A percentile compares a stretch with the other conserved stretches of the same genome.
These are phyloP conservation scores for Lactifluus hygrophoroides DNA, from an alignment of 768 basidiomycete genomes.

Conservation along the genomic window DNA sequence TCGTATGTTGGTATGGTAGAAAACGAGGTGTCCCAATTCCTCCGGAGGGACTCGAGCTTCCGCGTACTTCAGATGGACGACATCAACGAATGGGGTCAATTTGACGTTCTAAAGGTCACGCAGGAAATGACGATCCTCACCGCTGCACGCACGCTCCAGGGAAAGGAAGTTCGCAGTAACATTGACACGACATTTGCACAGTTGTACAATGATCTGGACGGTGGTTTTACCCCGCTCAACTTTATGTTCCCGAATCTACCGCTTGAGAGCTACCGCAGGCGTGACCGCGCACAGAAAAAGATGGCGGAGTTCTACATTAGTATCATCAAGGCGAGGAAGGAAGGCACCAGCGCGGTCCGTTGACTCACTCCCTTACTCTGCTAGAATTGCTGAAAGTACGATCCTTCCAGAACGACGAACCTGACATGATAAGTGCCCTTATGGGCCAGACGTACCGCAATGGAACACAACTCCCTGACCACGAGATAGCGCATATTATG, in stretches of 20 bases:
- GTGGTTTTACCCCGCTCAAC: conserved; percentile 93
- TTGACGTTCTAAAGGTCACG: conserved; percentile 65
- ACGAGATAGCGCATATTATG: conserved; percentile 96
- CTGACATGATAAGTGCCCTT: conserved; percentile 90
- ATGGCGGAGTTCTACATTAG: conserved; percentile 91
- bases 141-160: conserved; percentile 89
- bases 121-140: conserved; percentile 92
- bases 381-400: conserved; percentile 1
- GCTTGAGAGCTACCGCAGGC: conserved; percentile 77
- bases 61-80: conserved; percentile 50
- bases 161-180: conserved; percentile 71
- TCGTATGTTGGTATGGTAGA: conserved; percentile 56
- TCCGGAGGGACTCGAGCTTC: conserved; percentile 60
- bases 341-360: conserved; percentile 37
- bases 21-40: conserved; percentile 46
- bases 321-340: conserved; percentile 70
- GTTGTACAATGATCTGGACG: conserved; percentile 82
- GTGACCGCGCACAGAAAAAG: conserved; percentile 84
- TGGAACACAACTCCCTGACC: conserved; percentile 69
- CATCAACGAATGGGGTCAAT: conserved; percentile 68
- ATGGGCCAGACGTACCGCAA: conserved; percentile 76
- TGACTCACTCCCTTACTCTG: neutral
- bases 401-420: conserved; percentile 44
- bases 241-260: conserved; percentile 93
- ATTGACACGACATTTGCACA: conserved; percentile 82